These are phyloP conservation scores for Wallacemonas sp. DNA, from an alignment of 208 protist genomes.

Conservation along the genomic window DNA sequence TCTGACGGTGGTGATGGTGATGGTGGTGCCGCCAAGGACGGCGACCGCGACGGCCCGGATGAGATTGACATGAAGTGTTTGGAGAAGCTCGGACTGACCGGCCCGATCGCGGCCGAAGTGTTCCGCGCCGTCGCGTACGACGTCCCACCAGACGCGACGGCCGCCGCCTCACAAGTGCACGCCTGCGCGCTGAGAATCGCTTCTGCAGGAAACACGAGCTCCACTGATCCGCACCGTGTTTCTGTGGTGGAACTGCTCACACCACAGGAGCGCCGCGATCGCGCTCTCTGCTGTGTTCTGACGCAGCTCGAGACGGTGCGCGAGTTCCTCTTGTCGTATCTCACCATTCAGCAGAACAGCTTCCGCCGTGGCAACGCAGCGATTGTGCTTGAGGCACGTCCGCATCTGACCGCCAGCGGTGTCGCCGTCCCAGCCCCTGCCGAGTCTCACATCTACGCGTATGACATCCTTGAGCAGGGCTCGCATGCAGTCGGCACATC, in stretches of 20 bases:
- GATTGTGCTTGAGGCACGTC: slow-evolving; percentile 27
- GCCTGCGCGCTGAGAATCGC: background rate
- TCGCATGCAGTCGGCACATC: slow-evolving; percentile 42
- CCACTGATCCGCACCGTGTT: too few relatives aligned
- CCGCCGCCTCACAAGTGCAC: background rate
- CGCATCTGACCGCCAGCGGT: background rate
- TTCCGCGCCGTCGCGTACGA: background rate
- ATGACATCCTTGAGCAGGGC: slow-evolving; percentile 37
- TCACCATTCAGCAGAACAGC: slow-evolving; percentile 26
- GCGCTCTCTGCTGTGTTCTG: background rate
- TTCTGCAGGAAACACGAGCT: too few relatives aligned
- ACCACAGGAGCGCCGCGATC: background rate
- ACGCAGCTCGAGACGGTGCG: background rate
- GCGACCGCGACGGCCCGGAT: too few relatives aligned
- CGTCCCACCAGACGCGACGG: background rate
- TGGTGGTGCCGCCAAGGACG: background rate
- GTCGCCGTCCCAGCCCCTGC: background rate
- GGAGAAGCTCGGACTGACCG: background rate
- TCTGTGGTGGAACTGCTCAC: background rate
- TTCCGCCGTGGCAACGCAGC: slow-evolving; percentile 27
- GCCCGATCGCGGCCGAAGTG: background rate
- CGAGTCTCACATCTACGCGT: slow-evolving; percentile 28
- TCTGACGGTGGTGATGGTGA: slow-evolving; percentile 17
- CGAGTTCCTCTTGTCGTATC: background rate
- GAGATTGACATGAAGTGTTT: background rate